These are phyloP conservation scores for Fusarium secorum DNA, from an alignment of 2,329 filamentous ascomycete genomes.

Conservation along the genomic window DNA sequence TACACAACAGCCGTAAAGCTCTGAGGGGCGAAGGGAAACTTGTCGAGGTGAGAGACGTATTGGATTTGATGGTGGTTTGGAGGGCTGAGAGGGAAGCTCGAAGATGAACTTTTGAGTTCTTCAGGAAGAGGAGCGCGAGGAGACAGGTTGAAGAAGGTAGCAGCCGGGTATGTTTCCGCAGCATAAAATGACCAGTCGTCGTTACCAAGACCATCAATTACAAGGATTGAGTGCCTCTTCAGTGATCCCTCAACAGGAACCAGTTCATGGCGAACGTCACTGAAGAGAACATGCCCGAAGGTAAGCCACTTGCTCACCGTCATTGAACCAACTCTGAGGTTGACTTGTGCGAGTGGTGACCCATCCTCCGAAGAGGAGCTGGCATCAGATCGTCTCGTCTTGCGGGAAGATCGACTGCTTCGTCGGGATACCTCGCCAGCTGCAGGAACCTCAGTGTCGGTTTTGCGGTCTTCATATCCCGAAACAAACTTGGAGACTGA, in stretches of 20 bases:
- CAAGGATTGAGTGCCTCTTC: slow-evolving; percentile 70
- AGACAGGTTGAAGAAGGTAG: slow-evolving; percentile 79
- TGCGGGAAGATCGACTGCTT: slow-evolving; percentile 45
- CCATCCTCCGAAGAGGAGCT: slow-evolving; percentile 63
- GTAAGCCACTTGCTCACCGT: slow-evolving; percentile 89
- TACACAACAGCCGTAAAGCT: slow-evolving; percentile 81
- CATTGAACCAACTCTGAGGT: slow-evolving; percentile 80
- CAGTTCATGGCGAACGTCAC: slow-evolving; percentile 77
- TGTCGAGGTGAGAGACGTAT: slow-evolving; percentile 67
- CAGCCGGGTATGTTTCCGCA: slow-evolving; percentile 78
- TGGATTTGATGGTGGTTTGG: slow-evolving; percentile 80
- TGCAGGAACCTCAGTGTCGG: slow-evolving; percentile 24
- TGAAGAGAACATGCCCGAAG: slow-evolving; percentile 84
- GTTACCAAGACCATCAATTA: slow-evolving; percentile 86
- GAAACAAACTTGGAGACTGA: slow-evolving; percentile 53
- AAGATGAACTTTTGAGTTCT: slow-evolving; percentile 52
- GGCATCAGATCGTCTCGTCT: slow-evolving; percentile 52
- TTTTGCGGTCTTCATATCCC: slow-evolving; percentile 35
- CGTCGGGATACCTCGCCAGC: slow-evolving; percentile 44
- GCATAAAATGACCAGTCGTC: slow-evolving; percentile 90
- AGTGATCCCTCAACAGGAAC: slow-evolving; percentile 49
- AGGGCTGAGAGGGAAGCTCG: slow-evolving; percentile 64
- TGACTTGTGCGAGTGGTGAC: slow-evolving; percentile 73
- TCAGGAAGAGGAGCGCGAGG: slow-evolving; percentile 61
- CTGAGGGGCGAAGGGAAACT: slow-evolving; percentile 78